Evolutionary conservation across 1,284 basidiomycete genomes (phyloP).

Genomic region (Rhodotorula sp.): DNA sequence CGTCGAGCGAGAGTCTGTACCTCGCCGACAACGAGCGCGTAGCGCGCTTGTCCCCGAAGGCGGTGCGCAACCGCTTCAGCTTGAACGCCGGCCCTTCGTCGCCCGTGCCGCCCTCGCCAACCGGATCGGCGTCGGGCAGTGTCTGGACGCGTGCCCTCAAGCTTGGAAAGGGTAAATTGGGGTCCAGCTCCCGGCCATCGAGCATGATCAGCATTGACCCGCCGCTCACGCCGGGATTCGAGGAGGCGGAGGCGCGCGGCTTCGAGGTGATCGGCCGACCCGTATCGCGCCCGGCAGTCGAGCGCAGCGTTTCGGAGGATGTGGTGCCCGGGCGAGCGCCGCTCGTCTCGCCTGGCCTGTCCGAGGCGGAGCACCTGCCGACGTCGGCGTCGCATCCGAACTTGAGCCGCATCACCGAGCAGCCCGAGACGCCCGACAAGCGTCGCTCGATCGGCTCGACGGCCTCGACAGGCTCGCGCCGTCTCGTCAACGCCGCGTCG

Average conservation of each 20-base stretch:
- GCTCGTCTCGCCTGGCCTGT: neutral
- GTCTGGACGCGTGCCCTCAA: slow-evolving; percentile 1
- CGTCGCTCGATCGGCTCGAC: neutral
- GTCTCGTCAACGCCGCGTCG: neutral
- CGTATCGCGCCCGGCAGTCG: neutral
- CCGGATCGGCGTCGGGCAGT: neutral
- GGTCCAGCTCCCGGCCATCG: neutral
- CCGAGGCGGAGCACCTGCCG: neutral
- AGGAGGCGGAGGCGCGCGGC: neutral
- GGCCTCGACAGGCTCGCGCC: neutral
- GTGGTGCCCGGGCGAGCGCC: too few species aligned
- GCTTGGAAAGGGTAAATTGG: neutral
- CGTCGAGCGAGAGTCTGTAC: slow-evolving; percentile 12
- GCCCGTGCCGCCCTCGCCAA: neutral
- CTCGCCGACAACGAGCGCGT: slow-evolving; percentile 18
- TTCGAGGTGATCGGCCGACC: slow-evolving; percentile 16
- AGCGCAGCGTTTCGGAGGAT: neutral
- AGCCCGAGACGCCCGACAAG: slow-evolving; percentile 4
- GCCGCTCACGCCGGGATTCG: neutral
- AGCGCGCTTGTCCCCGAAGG: slow-evolving; percentile 1
- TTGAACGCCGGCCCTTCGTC: neutral
- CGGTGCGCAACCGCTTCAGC: neutral
- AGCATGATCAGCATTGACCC: slow-evolving; percentile 4
- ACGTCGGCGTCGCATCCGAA: slow-evolving; percentile 6
- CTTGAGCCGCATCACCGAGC: slow-evolving; percentile 14